Conservation (phyloP, 768 basidiomycete species). For the Trametes gibbosa region DNA sequence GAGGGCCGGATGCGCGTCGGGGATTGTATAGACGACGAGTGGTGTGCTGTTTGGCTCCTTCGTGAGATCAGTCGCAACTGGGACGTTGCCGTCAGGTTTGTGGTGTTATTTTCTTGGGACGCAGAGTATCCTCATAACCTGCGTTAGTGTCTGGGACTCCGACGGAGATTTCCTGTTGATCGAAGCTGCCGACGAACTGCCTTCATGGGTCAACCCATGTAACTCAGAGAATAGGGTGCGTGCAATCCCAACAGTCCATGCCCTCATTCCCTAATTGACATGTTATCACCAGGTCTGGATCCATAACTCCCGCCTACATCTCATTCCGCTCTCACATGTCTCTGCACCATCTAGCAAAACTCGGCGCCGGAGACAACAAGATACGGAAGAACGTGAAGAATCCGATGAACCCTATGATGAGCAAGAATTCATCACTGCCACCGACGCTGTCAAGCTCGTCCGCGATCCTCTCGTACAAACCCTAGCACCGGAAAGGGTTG, state of each 20-base stretch:
- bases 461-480: conserved; percentile 55
- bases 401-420: conserved; percentile 39
- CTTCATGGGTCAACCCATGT: conserved; percentile 86
- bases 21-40: conserved; percentile 97
- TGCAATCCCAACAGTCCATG: conserved; percentile 26
- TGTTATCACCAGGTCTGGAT: conserved; percentile 80
- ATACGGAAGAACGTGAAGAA: conserved; percentile 48
- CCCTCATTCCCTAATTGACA: background rate
- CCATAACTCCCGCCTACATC: conserved; percentile 74
- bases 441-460: conserved; percentile 65
- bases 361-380: conserved; percentile 44
- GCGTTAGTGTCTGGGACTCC: conserved; percentile 69
- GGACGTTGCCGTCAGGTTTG: conserved; percentile 79
- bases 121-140: background rate
- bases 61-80: conserved; percentile 72
- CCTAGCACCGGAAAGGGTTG: conserved; percentile 55
- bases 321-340: conserved; percentile 75
- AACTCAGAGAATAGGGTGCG: conserved; percentile 93
- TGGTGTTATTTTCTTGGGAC: background rate
- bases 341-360: conserved; percentile 63
- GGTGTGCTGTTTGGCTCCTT: conserved; percentile 91
- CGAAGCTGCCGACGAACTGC: conserved; percentile 89
- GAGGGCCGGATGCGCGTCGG: conserved; percentile 90
- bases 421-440: conserved; percentile 50
- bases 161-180: conserved; percentile 97